phyloP scores from a whole-genome alignment of 345 rosid genomes.

The Syzygium aqueum region DNA sequence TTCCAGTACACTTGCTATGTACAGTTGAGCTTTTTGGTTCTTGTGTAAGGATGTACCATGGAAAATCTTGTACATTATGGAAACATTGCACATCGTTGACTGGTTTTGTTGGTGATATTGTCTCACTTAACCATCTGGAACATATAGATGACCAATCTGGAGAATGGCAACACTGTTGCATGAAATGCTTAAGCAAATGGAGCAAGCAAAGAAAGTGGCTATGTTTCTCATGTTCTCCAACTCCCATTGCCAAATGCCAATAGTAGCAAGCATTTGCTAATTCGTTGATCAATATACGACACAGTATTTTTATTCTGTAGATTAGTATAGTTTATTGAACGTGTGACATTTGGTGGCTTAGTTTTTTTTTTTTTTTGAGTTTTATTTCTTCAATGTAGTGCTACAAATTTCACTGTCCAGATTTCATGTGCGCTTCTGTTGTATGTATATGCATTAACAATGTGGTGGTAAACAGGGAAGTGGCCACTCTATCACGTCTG shows the following conservation, averaged over 20 bases:
- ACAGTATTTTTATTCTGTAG: not conserved
- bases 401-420: not conserved
- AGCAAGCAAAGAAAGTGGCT: not conserved
- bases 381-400: not conserved
- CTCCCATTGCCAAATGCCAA: not conserved
- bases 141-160: not conserved
- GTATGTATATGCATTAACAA: not conserved
- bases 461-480: slow-evolving; percentile 66
- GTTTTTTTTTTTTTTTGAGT: not conserved
- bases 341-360: not conserved
- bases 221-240: not conserved
- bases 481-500: slow-evolving; percentile 92
- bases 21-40: not conserved
- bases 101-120: not conserved
- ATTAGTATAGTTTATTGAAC: not conserved
- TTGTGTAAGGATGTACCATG: not conserved
- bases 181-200: not conserved
- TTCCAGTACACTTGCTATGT: not conserved
- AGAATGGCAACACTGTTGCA: not conserved
- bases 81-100: not conserved
- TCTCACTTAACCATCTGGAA: not conserved
- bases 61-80: not conserved
- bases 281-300: not conserved
- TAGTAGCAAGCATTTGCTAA: not conserved
- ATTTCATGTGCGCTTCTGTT: not conserved